phyloP scores from a whole-genome alignment of 495 filamentous ascomycete species.

The Penicillium chermesinum region DNA sequence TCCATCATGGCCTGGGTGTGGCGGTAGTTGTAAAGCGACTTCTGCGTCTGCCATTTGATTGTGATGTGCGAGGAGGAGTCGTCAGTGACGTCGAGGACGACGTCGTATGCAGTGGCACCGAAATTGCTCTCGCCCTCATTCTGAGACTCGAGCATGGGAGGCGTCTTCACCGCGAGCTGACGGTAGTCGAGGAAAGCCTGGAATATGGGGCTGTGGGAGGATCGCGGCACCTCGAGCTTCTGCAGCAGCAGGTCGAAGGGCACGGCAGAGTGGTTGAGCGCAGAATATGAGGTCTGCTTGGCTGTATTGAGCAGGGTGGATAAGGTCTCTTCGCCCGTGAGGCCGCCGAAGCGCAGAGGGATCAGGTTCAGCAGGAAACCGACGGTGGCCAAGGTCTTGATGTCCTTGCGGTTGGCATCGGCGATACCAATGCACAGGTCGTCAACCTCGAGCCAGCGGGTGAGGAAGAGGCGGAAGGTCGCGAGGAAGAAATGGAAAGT shows the following conservation, averaged over 20 bases:
- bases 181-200: constrained; percentile 39
- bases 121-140: no score
- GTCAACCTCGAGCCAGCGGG: constrained; percentile 10
- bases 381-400: constrained; percentile 20
- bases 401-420: constrained; percentile 29
- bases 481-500: constrained; percentile 33
- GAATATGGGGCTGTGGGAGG: constrained; percentile 28
- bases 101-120: constrained; percentile 35
- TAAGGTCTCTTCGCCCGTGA: background rate
- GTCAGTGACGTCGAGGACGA: constrained; percentile 19
- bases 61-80: constrained; percentile 16
- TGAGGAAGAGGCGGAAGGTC: constrained; percentile 17
- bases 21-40: no score
- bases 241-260: constrained; percentile 40
- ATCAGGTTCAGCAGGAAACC: constrained; percentile 47
- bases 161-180: constrained; percentile 8
- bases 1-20: constrained; percentile 1
- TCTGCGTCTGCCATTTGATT: no score
- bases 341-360: constrained; percentile 32
- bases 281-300: background rate
- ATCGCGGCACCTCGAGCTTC: constrained; percentile 22
- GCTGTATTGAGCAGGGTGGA: background rate
- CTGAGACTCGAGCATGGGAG: no score
- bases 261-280: constrained; percentile 9
- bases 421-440: constrained; percentile 39